Conservation (phyloP, 345 rosid species). For the Eucalyptus sideroxylon region DNA sequence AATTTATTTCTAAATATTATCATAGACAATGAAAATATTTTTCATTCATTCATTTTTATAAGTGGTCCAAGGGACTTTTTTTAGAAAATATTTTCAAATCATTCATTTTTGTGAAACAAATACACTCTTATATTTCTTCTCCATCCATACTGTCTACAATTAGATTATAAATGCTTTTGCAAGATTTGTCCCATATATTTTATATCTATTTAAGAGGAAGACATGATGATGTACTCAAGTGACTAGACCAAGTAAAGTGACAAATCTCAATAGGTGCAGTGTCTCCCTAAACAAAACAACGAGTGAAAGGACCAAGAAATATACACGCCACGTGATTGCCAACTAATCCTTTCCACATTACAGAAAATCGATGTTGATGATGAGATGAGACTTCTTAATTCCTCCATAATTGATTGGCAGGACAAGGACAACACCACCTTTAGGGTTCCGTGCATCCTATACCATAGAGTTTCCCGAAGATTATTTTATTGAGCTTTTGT, state of each 20-base stretch:
- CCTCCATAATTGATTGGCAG: background rate
- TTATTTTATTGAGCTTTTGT: background rate
- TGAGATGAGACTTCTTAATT: background rate
- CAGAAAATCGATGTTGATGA: background rate
- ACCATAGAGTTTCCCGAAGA: background rate
- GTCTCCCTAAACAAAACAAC: constrained; percentile 12
- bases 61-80: background rate
- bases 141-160: background rate
- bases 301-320: background rate
- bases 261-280: background rate
- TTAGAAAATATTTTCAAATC: too few species aligned
- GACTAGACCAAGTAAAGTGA: background rate
- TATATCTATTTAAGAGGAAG: background rate
- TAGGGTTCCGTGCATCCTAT: background rate
- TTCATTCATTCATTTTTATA: too few species aligned
- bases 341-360: background rate
- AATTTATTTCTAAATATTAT: too few species aligned
- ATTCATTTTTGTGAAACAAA: background rate
- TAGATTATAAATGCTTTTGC: background rate
- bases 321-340: background rate
- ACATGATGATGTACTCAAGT: background rate
- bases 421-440: background rate
- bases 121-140: background rate
- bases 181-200: background rate
- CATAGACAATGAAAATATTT: rapidly evolving